A percentile compares a stretch with the other conserved stretches of the same genome.
These are phyloP conservation scores for Gnaphalium uliginosum DNA, from an alignment of 129 eudicot genomes.

Conservation along the genomic window DNA sequence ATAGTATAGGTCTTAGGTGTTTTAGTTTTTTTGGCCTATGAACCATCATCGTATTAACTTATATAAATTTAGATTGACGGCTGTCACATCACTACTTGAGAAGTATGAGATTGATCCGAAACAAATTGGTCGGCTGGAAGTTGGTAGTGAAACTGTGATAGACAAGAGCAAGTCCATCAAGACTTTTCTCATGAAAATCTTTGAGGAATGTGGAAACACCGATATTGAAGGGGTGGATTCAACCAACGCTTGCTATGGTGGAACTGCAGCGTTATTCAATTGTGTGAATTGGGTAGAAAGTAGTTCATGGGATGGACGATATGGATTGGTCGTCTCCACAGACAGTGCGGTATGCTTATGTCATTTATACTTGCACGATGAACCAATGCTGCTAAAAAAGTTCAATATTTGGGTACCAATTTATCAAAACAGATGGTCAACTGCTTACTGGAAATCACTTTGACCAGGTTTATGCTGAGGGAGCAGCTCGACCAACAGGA, in stretches of 20 bases:
- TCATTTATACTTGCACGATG: neutral
- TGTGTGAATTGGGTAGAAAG: constrained; percentile 99
- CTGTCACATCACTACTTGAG: constrained; percentile 86
- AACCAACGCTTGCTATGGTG: constrained; percentile 95
- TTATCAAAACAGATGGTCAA: neutral
- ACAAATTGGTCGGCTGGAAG: constrained; percentile 97
- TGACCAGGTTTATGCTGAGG: constrained; percentile 94
- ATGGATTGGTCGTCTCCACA: constrained; percentile 96
- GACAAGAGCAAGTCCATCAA: constrained; percentile 99
- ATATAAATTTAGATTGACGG: constrained; percentile 77
- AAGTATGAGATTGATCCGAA: constrained; percentile 82
- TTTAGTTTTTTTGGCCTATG: constrained; percentile 1
- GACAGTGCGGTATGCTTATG: constrained; percentile 81
- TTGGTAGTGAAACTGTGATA: constrained; percentile 96
- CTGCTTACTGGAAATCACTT: constrained; percentile 25
- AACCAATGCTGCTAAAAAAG: neutral
- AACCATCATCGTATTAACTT: constrained; percentile 7
- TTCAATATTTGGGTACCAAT: neutral
- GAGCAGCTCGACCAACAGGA: constrained; percentile 99
- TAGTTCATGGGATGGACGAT: constrained; percentile 96
- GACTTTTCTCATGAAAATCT: constrained; percentile 89
- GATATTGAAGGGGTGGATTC: constrained; percentile 99
- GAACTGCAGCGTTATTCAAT: constrained; percentile 95
- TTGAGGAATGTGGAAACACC: constrained; percentile 90
- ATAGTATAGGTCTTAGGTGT: neutral